phyloP scores from a whole-genome alignment of 768 basidiomycete genomes.

The Tulasnella sp. region DNA sequence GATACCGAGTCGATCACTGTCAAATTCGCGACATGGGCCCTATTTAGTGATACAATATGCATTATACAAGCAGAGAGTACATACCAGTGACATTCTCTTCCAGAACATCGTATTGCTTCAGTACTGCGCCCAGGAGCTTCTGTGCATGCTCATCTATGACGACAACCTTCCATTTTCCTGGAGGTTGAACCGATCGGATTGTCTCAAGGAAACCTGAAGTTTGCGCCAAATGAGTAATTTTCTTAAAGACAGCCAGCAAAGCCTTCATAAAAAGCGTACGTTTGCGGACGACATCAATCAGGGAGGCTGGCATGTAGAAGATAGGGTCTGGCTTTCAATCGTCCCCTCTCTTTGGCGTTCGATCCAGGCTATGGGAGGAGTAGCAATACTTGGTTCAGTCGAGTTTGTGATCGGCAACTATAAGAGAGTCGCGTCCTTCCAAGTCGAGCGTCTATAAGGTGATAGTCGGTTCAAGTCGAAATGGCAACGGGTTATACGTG shows the following conservation, averaged over 20 bases:
- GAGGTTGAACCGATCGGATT: conserved; percentile 77
- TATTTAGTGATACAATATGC: neutral
- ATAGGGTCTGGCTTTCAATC: too few species aligned
- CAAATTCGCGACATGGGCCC: neutral
- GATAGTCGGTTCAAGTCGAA: too few species aligned
- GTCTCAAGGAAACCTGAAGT: conserved; percentile 72
- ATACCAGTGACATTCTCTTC: conserved; percentile 93
- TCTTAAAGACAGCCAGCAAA: neutral
- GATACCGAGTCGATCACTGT: conserved; percentile 89
- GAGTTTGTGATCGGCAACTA: too few species aligned
- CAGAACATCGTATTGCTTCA: conserved; percentile 89
- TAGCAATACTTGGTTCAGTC: too few species aligned
- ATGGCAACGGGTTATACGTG: too few species aligned
- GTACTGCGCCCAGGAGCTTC: conserved; percentile 67
- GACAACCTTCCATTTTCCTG: conserved; percentile 90
- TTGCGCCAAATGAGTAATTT: neutral
- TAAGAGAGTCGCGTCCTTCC: too few species aligned
- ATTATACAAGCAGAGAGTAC: conserved; percentile 28
- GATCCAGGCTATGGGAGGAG: too few species aligned
- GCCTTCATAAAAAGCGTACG: conserved; percentile 6
- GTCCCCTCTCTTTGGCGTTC: too few species aligned
- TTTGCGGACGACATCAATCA: conserved; percentile 19
- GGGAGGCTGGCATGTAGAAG: conserved; percentile 8
- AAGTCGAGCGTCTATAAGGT: too few species aligned
- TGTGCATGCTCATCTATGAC: conserved; percentile 92